Base-by-base conservation (phyloP, 2,329 filamentous ascomycete genomes). In the Fusarium sacchari region DNA sequence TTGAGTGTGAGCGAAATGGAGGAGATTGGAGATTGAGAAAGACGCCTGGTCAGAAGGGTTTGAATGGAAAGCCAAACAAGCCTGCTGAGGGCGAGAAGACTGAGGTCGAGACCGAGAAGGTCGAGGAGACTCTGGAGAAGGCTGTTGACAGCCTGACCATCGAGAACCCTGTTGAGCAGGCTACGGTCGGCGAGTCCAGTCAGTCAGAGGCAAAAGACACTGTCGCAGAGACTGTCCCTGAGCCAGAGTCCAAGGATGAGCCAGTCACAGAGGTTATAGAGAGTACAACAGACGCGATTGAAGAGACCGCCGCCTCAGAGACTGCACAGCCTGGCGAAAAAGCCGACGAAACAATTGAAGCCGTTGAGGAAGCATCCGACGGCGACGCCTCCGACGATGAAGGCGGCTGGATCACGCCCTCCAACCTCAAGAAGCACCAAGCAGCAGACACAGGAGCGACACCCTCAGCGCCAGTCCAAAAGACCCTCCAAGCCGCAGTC, bases 341-440 rank as follows among this genome's bases (percentile, higher is more conserved):
- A 6, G 34, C 47, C 15, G 73, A 74, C 39, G 77, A 77, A 3
- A 66, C 72, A 12, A 63, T 71, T 14, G 62, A 76, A 22, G 60
- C 66, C 7, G 67, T 75, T 15, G 78, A 80, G 34, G 84, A 84
- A 37, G 87, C 86, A 7, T 81, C 79, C 17, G 84, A 87, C 59
- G 87, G 86, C 10, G 88, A 83, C 11, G 81, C 81, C 44, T 81
- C 80, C 30, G 84, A 87, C 67, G 90, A 90, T 66, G 88, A 87
- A 22, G 94, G 93, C 73, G 94, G 92, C 77, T 98, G 96, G 96
- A 98, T 98, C 81, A 98, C 96, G 0, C 95, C 96, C 2, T 92
- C 92, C 44, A 99, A 98, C 83, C 88, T 99, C 74, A 93, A 94
- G 80, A 93, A 94, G 80, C 92, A 94, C 80, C 93, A 96, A 84